Evolutionary conservation across 1,284 basidiomycete species (phyloP), one percentile per base, ranked within the genome.

Genomic region (Vanrija sp.): DNA sequence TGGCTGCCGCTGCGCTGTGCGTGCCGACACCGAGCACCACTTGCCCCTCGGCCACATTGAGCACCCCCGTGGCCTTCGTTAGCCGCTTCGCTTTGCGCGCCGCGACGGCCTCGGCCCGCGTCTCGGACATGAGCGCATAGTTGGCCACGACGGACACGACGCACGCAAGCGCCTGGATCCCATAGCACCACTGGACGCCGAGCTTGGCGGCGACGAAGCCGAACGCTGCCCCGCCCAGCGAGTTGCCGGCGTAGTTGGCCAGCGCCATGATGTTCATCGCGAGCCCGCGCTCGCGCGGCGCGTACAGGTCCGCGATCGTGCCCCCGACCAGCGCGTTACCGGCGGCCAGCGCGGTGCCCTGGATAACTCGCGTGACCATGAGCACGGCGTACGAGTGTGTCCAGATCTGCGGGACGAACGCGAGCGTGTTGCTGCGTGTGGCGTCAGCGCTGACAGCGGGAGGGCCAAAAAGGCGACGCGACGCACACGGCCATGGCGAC

Each of bases 21-120:
- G n/a, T n/a, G n/a, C n/a, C n/a, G n/a, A n/a, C n/a, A n/a, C n/a
- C n/a, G n/a, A n/a, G n/a, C 6, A 75, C 70, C 15, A 74, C 52
- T 58, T 76, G 75, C 1, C 63, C 63, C 3, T 62, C 64, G 43
- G 64, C 65, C 38, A 75, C 61, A 62, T 80, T 77, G 23, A 65
- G 54, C 2, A 49, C 58, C 0, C 78, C 78, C 0, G 77, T 78
- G 47, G 73, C 63, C 57, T 74, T 68, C 0, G 76, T 76, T 8
- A 80, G 55, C 25, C 53, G 54, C 21, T 58, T 61, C 3, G 78
- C 78, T 5, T 78, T 67, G 8, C 76, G 61, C 1, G 69, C 67
- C 18, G 80, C 76, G 26, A 81, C 65, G 16, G 79, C 78, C 44
- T 80, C 77, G 7, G 74, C 73, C n/a, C 77, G 64, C n/a, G 76